phyloP scores from a whole-genome alignment of 1,139 yeast genomes.

The Lodderomyces elongisporus region DNA sequence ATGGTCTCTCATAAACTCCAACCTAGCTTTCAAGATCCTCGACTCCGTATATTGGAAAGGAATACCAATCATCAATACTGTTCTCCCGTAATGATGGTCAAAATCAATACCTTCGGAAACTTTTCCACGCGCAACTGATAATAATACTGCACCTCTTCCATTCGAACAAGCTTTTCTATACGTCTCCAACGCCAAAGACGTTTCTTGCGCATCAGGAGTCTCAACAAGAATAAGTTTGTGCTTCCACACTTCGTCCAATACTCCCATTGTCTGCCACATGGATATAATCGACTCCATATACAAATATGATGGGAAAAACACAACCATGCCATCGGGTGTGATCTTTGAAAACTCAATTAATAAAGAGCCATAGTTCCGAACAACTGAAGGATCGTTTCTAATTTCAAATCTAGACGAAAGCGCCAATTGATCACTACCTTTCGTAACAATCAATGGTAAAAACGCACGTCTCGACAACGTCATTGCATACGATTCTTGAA shows the following conservation, averaged over 20 bases:
- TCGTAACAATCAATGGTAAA: constrained; percentile 91
- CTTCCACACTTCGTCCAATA: constrained; percentile 96
- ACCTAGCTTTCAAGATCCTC: constrained; percentile 86
- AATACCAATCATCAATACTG: constrained; percentile 97
- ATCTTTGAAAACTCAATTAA: constrained; percentile 88
- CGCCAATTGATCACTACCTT: constrained; percentile 96
- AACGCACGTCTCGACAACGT: constrained; percentile 89
- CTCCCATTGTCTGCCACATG: constrained; percentile 99
- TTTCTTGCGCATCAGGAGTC: constrained; percentile 99
- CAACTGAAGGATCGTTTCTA: constrained; percentile 95
- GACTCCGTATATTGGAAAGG: constrained; percentile 99
- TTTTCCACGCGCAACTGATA: constrained; percentile 98
- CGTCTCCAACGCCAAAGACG: constrained; percentile 90
- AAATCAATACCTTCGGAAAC: constrained; percentile 99
- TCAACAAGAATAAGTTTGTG: constrained; percentile 93
- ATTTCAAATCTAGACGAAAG: constrained; percentile 95
- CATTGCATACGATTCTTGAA: constrained; percentile 95
- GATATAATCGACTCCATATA: constrained; percentile 97
- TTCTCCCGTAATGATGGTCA: constrained; percentile 96
- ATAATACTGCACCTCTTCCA: constrained; percentile 93
- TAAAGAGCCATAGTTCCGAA: constrained; percentile 90
- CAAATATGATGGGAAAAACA: constrained; percentile 91
- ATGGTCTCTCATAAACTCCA: constrained; percentile 89
- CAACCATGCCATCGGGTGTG: constrained; percentile 98
- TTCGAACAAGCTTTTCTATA: constrained; percentile 94